Conservation (phyloP, 352 stramenopile species). For the Elongisporangium anandrum region DNA sequence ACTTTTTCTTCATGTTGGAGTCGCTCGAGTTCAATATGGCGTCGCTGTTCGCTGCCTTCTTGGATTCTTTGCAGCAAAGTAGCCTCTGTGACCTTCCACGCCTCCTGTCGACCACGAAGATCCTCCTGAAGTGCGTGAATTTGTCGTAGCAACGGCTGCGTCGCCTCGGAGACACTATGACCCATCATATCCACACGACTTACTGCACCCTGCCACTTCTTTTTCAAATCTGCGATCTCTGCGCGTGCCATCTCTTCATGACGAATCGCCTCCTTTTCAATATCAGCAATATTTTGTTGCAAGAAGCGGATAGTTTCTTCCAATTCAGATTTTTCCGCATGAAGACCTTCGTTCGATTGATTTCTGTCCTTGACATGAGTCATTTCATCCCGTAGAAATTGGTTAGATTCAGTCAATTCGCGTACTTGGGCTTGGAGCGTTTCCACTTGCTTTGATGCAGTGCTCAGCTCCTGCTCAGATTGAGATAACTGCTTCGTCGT, state of each 20-base stretch:
- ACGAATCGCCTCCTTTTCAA: conserved; percentile 48
- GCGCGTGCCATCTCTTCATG: conserved; percentile 57
- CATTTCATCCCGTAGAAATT: conserved; percentile 30
- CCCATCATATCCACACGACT: conserved; percentile 60
- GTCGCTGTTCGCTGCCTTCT: conserved; percentile 26
- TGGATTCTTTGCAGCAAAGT: conserved; percentile 38
- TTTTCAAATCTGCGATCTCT: conserved; percentile 59
- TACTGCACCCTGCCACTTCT: conserved; percentile 79
- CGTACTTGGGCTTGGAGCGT: conserved; percentile 19
- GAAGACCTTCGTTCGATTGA: conserved; percentile 46
- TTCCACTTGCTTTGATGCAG: conserved; percentile 15
- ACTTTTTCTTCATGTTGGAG: conserved; percentile 32
- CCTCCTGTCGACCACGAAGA: conserved; percentile 47
- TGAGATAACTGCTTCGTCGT: conserved; percentile 24
- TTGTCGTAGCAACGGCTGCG: conserved; percentile 69
- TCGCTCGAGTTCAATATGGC: conserved; percentile 35
- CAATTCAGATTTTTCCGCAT: conserved; percentile 48
- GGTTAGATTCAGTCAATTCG: conserved; percentile 25
- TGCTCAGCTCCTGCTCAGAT: conserved; percentile 17
- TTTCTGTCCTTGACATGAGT: conserved; percentile 32
- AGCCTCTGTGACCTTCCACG: conserved; percentile 46
- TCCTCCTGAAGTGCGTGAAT: conserved; percentile 70
- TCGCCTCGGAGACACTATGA: conserved; percentile 64
- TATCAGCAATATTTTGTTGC: conserved; percentile 42
- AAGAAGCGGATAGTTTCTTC: conserved; percentile 59